These are phyloP conservation scores for Graphilbum ipis-grandicollis DNA, from an alignment of 2,329 filamentous ascomycete genomes.

Conservation along the genomic window DNA sequence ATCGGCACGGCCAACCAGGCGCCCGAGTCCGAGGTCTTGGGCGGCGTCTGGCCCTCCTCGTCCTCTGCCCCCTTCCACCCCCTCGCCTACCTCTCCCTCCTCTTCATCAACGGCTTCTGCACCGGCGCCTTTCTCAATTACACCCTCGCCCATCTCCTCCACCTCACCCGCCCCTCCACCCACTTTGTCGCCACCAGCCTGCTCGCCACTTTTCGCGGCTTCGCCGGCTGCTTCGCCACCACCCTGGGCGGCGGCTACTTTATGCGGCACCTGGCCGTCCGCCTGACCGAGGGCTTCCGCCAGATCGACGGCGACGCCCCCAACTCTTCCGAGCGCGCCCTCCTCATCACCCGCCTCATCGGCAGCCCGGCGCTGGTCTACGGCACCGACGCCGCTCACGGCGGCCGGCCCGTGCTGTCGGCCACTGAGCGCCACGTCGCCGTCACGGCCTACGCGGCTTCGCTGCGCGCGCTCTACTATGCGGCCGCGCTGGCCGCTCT, in stretches of 20 bases:
- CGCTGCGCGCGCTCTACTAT: conserved; percentile 27
- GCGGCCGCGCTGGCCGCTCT: conserved; percentile 26
- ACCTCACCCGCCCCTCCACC: conserved; percentile 46
- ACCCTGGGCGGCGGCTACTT: conserved; percentile 67
- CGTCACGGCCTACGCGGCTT: conserved; percentile 27
- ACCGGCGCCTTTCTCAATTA: conserved; percentile 66
- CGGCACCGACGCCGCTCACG: conserved; percentile 16
- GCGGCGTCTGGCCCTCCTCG: conserved; percentile 30
- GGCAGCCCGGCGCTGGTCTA: conserved; percentile 34
- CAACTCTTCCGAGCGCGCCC: conserved; percentile 10
- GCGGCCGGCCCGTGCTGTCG: conserved; percentile 13
- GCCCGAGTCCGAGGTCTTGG: conserved; percentile 19
- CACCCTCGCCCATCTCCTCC: conserved; percentile 61
- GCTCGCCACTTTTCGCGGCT: conserved; percentile 63
- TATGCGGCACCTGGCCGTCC: conserved; percentile 36
- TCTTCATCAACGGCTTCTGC: conserved; percentile 55
- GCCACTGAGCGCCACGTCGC: conserved; percentile 26
- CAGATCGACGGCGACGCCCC: conserved; percentile 21
- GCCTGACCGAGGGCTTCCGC: conserved; percentile 40
- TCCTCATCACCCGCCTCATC: conserved; percentile 27
- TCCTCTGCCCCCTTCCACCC: conserved; percentile 29
- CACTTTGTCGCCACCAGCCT: conserved; percentile 65
- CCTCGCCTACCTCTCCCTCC: conserved; percentile 35
- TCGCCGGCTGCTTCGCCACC: conserved; percentile 65
- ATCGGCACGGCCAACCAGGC: conserved; percentile 29